Evolutionary conservation across 208 protist species (phyloP).

Genomic region (Wallacemonas sp.): DNA sequence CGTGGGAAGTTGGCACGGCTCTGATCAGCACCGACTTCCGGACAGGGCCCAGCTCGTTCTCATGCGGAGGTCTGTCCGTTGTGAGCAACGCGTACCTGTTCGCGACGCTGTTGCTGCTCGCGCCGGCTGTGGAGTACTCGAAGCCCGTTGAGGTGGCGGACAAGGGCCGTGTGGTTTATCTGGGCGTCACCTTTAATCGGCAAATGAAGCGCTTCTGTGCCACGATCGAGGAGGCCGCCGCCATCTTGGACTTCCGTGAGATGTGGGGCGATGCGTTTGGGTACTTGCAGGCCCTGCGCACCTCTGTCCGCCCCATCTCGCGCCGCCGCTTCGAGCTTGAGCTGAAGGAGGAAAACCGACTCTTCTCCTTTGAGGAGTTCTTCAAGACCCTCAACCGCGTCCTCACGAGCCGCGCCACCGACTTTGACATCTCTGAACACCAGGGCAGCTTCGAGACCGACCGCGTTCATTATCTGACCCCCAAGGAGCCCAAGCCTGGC

Average conservation of each 20-base stretch:
- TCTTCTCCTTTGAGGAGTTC: conserved; percentile 67
- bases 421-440: conserved; percentile 77
- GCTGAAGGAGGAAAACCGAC: conserved; percentile 71
- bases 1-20: conserved; percentile 63
- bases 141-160: conserved; percentile 48
- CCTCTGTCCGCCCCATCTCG: conserved; percentile 54
- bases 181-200: conserved; percentile 82
- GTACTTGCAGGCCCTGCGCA: conserved; percentile 78
- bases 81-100: conserved; percentile 80
- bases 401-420: conserved; percentile 66
- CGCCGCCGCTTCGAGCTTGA: conserved; percentile 59
- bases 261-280: conserved; percentile 61
- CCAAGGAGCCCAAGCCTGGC: conserved; percentile 38
- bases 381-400: conserved; percentile 58
- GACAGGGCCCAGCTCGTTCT: conserved; percentile 49
- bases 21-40: conserved; percentile 69
- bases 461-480: conserved; percentile 57
- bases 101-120: conserved; percentile 74
- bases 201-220: conserved; percentile 88
- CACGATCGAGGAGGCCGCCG: conserved; percentile 60
- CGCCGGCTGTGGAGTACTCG: conserved; percentile 84
- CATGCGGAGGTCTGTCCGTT: conserved; percentile 52
- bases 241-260: conserved; percentile 86
- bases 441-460: conserved; percentile 78
- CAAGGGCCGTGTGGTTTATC: conserved; percentile 65